Base-by-base conservation (phyloP, 257 asterid genomes). In the Leptodermis oblonga region DNA sequence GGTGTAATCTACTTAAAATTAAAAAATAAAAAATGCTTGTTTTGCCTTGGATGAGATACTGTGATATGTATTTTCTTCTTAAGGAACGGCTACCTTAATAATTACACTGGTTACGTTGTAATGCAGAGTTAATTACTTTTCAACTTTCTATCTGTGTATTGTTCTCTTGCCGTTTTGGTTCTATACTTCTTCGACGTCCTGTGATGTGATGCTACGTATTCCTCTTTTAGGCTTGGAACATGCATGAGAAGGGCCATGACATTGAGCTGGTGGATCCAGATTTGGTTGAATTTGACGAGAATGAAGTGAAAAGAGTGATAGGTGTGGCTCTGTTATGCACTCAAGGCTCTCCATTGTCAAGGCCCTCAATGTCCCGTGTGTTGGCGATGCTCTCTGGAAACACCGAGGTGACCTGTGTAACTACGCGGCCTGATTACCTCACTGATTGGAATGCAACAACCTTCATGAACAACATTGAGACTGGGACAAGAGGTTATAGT, bases 331-430 rank as follows among this genome's bases (percentile, higher is more conserved):
- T 74, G 17, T 62, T 74, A 52, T 74, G 74, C 78, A 74, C 74
- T 14, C 78, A 74, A 39, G 28, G 74, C 1, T 74, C 78, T 23
- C 78, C 78, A 26, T 20, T 72, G 25, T 59, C 69, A 18, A 59
- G 78, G 74, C 78, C 78, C 39, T 31, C 78, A 2, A 74, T 74
- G 78, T 67, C 78, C 36, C 74, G 78, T 0, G 78, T 42, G 12
- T 41, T 61, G 53, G 78, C 78, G 4, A 74, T 74, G 78, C 70
- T 74, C 46, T 59, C 69, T 37, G 78, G 78, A 22, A 74, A 74
- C 53, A 9, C 30, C 5, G 70, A 60, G 62, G 69, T 74, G 39
- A 26, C 69, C 22, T 15, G 12, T 1, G 68, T 68, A 5, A 46
- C 55, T 60, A 23, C 73, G 30, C 39, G 70, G 22, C 78, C 78